These are phyloP conservation scores for Colletotrichum spinosum DNA, from an alignment of 2,329 filamentous ascomycete genomes.

Conservation along the genomic window DNA sequence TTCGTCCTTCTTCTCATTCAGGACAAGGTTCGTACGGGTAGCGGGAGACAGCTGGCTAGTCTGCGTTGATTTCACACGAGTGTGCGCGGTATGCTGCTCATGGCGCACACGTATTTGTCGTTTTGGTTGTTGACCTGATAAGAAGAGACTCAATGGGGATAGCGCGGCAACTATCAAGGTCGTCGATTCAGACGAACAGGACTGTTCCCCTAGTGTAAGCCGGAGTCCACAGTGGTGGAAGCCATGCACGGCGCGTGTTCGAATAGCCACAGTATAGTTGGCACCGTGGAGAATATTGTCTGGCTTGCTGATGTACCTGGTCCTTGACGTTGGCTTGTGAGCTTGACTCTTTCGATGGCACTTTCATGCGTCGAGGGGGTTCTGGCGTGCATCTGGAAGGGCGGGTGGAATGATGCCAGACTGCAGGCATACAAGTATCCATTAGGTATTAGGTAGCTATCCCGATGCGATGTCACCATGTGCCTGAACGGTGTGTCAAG, in stretches of 20 bases:
- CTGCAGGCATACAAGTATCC: neutral
- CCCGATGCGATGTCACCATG: neutral
- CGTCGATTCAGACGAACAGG: conserved; percentile 1
- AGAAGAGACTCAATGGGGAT: conserved; percentile 11
- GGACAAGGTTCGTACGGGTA: conserved; percentile 10
- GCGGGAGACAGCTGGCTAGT: conserved; percentile 17
- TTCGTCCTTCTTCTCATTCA: neutral
- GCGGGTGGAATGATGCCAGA: conserved; percentile 23
- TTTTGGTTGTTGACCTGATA: neutral
- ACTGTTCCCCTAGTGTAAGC: conserved; percentile 15
- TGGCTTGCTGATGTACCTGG: conserved; percentile 5
- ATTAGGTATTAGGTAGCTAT: neutral
- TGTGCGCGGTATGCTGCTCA: neutral
- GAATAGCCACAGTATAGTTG: no score
- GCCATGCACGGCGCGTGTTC: no score
- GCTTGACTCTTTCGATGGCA: conserved; percentile 2
- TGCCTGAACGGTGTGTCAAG: no score
- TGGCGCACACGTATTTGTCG: conserved; percentile 22
- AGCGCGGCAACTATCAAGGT: conserved; percentile 20
- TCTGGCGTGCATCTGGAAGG: conserved; percentile 37
- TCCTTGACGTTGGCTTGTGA: no score
- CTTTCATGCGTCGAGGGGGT: conserved; percentile 25
- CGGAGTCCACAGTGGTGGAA: neutral
- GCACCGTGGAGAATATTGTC: neutral
- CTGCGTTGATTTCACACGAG: conserved; percentile 26